Base-by-base conservation (phyloP, 1,284 basidiomycete species). In the Athelia psychrophila region DNA sequence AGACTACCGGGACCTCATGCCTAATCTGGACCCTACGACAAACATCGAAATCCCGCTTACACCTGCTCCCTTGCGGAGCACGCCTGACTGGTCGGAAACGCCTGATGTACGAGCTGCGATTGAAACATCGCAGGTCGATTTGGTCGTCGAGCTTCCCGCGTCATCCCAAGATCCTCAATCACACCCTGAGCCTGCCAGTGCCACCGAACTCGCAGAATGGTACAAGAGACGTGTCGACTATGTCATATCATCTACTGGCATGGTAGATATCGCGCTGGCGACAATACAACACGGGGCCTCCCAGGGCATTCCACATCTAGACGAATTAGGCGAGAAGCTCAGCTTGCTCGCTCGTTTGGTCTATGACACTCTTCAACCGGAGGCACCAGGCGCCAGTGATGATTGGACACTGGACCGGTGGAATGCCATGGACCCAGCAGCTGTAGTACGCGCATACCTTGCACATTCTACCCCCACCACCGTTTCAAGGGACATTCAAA, bases 311-410 rank as follows among this genome's bases (percentile, higher is more conserved):
- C 75, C 83, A n/a, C 81, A 75, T 2, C 78, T 98, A 20, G 94
- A 95, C 60, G 84, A 84, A 59, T 69, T 94, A 3, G 95, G 93
- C 6, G 95, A 97, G 72, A 93, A 97, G 54, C 80, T 97, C 44
- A 90, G 85, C 58, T 80, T 97, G 6, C 77, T 98, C 45, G 86
- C 88, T 1, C 80, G 88, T 23, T 78, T 97, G 40, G 84, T 95
- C 18, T 97, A 97, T 61, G 93, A 95, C 64, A 80, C 84, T 18
- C 78, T 78, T 42, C 73, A 74, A 49, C 64, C 68, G 9, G 68
- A 67, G 6, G 64, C 73, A 25, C 65, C 67, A 20, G 61, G 60
- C 10, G 61, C 63, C 4, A 71, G 73, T 19, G 78, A 76, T 24
- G 76, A 88, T 56, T 94, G 91, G 89, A 87, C 86, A 0, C 73